Percentiles rank a stretch among this genome's conserved stretches.
Conservation (phyloP, 495 filamentous ascomycete species). For the Thermochaetoides thermophila region DNA sequence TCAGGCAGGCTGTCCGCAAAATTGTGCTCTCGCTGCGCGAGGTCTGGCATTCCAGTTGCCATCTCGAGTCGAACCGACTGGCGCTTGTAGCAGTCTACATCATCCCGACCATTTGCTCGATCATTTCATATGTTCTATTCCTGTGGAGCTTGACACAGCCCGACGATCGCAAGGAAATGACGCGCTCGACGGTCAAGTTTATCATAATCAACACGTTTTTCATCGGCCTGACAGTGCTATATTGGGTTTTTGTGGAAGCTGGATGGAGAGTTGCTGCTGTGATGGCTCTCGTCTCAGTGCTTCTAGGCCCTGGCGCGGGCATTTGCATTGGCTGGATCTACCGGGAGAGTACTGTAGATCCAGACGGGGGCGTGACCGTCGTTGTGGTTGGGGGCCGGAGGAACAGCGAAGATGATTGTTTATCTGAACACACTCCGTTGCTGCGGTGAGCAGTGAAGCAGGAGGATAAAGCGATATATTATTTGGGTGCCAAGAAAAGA, state of each 20-base stretch:
- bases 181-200: constrained; percentile 19
- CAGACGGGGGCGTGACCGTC: constrained; percentile 16
- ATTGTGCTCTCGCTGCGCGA: constrained; percentile 4
- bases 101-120: constrained; percentile 20
- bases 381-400: constrained; percentile 15
- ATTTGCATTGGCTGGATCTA: constrained; percentile 23
- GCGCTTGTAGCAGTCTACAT: constrained; percentile 19
- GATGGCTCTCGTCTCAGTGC: constrained; percentile 14
- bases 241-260: constrained; percentile 27
- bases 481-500: too few relatives aligned
- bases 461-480: too few relatives aligned
- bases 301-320: constrained; percentile 26
- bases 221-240: constrained; percentile 22
- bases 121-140: constrained; percentile 16
- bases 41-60: constrained; percentile 10
- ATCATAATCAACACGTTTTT: constrained; percentile 22
- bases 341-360: constrained; percentile 20
- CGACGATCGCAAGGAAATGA: constrained; percentile 28
- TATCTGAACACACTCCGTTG: constrained; percentile 18
- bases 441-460: constrained; percentile 7
- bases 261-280: constrained; percentile 17
- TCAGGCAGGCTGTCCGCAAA: constrained; percentile 16
- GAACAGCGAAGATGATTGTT: constrained; percentile 1
- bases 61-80: constrained; percentile 18
- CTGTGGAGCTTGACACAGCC: constrained; percentile 16